Conservation (phyloP, 2,329 filamentous ascomycete genomes). For the Neobulgaria alba region DNA sequence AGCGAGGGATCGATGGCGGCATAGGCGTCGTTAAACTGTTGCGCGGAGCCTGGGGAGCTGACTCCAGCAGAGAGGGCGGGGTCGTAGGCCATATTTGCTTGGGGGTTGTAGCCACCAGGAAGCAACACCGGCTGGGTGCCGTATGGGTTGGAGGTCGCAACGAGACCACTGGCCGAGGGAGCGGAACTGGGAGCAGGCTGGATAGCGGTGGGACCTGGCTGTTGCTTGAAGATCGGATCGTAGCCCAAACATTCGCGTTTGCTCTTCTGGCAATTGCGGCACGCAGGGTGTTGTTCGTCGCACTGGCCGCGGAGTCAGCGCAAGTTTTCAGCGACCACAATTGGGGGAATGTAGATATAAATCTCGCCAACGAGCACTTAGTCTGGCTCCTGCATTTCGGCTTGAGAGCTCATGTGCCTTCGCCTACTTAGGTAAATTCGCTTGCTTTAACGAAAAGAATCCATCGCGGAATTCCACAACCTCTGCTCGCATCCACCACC, state of each 20-base stretch:
- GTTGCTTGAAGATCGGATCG: conserved; percentile 77
- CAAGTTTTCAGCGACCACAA: not conserved
- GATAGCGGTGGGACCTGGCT: conserved; percentile 57
- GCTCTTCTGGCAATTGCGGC: conserved; percentile 82
- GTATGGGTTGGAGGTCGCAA: conserved; percentile 35
- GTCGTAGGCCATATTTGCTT: conserved; percentile 25
- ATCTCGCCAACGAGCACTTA: conserved; percentile 7
- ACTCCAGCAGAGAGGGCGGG: conserved; percentile 31
- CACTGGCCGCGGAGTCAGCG: conserved; percentile 53
- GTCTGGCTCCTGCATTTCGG: conserved; percentile 10
- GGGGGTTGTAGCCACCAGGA: conserved; percentile 33
- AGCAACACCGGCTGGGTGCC: conserved; percentile 38
- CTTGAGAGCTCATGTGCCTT: conserved; percentile 27
- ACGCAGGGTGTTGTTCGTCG: conserved; percentile 89
- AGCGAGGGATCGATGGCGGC: conserved; percentile 59
- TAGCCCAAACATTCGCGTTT: conserved; percentile 82
- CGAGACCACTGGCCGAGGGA: conserved; percentile 19
- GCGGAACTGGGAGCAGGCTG: conserved; percentile 55
- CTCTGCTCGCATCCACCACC: conserved; percentile 15
- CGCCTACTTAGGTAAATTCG: conserved; percentile 31
- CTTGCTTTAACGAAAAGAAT: conserved; percentile 29
- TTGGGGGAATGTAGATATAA: conserved; percentile 1
- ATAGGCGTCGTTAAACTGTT: conserved; percentile 49
- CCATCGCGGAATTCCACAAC: conserved; percentile 26
- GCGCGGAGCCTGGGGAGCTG: conserved; percentile 37